phyloP scores from a whole-genome alignment of 768 basidiomycete genomes.

The Pleurotus tuoliensis region DNA sequence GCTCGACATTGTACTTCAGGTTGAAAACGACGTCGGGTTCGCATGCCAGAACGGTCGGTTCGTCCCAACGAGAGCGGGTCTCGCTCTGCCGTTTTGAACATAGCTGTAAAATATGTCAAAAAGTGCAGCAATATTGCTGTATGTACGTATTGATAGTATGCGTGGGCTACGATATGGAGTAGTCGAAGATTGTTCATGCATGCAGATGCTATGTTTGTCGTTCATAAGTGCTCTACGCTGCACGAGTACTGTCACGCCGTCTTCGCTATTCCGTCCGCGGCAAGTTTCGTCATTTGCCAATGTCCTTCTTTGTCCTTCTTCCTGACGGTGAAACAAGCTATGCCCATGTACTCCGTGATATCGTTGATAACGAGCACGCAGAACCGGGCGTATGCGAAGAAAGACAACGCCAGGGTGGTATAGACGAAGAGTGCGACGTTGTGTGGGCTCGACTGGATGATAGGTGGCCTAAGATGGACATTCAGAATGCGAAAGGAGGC shows the following conservation, averaged over 20 bases:
- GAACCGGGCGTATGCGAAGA: conserved; percentile 72
- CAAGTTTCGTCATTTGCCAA: conserved; percentile 34
- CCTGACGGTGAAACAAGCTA: conserved; percentile 90
- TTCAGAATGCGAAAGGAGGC: not conserved
- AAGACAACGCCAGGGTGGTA: conserved; percentile 62
- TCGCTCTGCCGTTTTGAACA: not conserved
- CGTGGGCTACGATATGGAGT: too few species aligned
- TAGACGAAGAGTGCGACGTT: conserved; percentile 71
- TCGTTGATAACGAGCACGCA: conserved; percentile 79
- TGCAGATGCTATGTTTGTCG: too few species aligned
- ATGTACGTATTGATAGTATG: too few species aligned
- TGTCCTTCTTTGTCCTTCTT: conserved; percentile 73
- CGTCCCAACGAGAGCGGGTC: conserved; percentile 32
- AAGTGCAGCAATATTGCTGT: too few species aligned
- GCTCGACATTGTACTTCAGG: conserved; percentile 19
- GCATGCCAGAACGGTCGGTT: conserved; percentile 46
- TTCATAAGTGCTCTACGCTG: too few species aligned
- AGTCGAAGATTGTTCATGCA: too few species aligned
- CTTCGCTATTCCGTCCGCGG: not conserved
- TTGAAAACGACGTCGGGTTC: conserved; percentile 45
- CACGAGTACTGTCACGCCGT: not conserved
- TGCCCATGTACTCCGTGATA: conserved; percentile 88
- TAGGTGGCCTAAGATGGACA: conserved; percentile 42
- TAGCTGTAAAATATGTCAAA: too few species aligned
- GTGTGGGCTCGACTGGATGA: conserved; percentile 67